Base-by-base conservation (phyloP, 208 protist species). In the Crithidia thermophila region DNA sequence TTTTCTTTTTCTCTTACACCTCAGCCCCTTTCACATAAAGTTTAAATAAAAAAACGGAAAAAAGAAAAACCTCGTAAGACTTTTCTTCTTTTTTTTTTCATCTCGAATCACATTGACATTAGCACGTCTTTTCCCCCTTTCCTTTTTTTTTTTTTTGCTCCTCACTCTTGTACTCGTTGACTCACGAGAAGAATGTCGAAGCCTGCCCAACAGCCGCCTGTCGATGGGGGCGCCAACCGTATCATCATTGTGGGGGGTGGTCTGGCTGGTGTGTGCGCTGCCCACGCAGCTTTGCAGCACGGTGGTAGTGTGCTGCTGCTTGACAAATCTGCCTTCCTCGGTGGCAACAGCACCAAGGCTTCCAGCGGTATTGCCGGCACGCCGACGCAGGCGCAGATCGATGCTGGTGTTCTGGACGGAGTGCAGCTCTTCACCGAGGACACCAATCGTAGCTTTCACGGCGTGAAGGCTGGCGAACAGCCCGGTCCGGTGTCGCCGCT, bases 331-430 rank as follows among this genome's bases (percentile, higher is more conserved):
- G 94, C 82, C 72, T 79, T 79, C 28, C 65, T 90, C 0, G 87
- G 87, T 28, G 84, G 84, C 31, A 93, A 93, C 82, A 85, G 90
- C 49, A 89, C 89, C 36, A 98, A 98, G 79, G 96, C 97, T 4
- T 88, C 90, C 9, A 95, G 82, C 27, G 96, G 97, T 37, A 98
- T 98, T 46, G 96, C 96, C 36, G 94, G 83, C 9, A 84, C 81
- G 9, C 59, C 47, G 1, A 97, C 95, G 11, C 74, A 84, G 42
- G 85, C 87, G 27, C 93, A 98, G 83, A 71, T 80, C 42, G 51
- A 75, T 49, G 52, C 61, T 25, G 56, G 65, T 1, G 69, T 90
- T 13, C 59, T 87, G 14, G 96, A 98, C 65, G 78, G 75, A 18
- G 77, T 84, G n/a, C 43, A 60, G 31, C 31, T 76, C 5, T 90